Evolutionary conservation across 306 rosid species (phyloP), one percentile per base, ranked within the genome.

Genomic region (Malus sieversii): DNA sequence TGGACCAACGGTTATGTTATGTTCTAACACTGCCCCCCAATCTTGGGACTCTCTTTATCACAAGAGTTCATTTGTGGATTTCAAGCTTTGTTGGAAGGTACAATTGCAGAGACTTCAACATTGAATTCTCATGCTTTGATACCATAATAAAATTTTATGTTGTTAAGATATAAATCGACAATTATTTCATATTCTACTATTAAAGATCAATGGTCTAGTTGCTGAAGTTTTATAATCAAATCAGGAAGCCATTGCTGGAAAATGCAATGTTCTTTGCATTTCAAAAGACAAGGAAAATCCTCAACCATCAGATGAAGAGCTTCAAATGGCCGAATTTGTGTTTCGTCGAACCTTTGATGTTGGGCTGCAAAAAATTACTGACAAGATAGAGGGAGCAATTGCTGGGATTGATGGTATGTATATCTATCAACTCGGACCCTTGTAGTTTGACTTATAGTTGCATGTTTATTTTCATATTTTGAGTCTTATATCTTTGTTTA

Each of bases 181-280:
- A 11, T 72, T 35, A 14, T 27, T 71, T 71, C 62, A 19, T 35
- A 40, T 67, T 66, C 57, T 66, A 44, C 27, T 51, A 38, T 19
- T 14, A 55, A 4, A 30, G 20, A 19, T 76, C 59, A 53, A 10
- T 3, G 4, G 13, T 35, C 27, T 23, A 20, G 69, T 74, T 78
- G 16, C 53, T 55, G 33, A 72, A 59, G 5, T 65, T 52, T 52
- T 45, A 27, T 77, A 40, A 23, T 68, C 58, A 51, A 75, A 61
- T 70, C 84, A 95, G 99, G 99, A 95, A 90, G 91, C 90, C 65
- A 85, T 95, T 87, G 85, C 88, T 82, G 97, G 99, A 19, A 95
- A 90, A 88, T 95, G 98, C 86, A 82, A 86, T 61, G 85, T 95
- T 79, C 44, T 90, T 69, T 95, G 96, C 85, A 77, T 82, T 72